Conservation (phyloP, 106 monocot genomes). For the Cymbidium sinense region DNA sequence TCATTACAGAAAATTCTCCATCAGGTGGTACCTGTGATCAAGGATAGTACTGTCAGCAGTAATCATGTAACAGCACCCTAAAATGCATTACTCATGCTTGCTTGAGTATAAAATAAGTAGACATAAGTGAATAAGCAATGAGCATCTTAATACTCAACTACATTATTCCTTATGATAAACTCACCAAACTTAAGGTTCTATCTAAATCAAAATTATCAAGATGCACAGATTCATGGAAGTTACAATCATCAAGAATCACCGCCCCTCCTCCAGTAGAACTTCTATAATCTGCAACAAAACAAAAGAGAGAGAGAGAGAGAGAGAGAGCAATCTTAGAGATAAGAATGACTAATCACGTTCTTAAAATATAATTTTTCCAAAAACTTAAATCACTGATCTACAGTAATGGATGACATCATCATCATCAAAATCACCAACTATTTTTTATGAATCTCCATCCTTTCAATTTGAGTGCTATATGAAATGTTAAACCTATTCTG, state of each 20-base stretch:
- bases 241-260: constrained; percentile 94
- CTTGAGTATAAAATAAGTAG: not conserved
- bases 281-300: constrained; percentile 50
- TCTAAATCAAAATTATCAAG: constrained; percentile 90
- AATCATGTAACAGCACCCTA: not conserved
- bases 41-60: not conserved
- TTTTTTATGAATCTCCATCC: not conserved
- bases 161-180: constrained; percentile 17
- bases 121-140: not conserved
- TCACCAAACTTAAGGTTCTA: constrained; percentile 73
- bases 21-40: constrained; percentile 72
- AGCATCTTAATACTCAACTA: not conserved
- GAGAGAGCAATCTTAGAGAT: too few species aligned
- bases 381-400: not conserved
- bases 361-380: not conserved
- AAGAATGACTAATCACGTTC: not conserved
- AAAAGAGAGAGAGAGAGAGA: too few species aligned
- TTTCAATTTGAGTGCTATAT: not conserved
- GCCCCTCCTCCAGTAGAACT: constrained; percentile 75
- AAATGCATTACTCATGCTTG: not conserved
- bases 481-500: not conserved
- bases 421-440: not conserved
- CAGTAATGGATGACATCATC: not conserved
- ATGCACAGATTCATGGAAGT: constrained; percentile 95
- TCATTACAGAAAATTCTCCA: constrained; percentile 99